Percentiles rank a stretch among this genome's conserved stretches.
Conservation (phyloP, 352 stramenopile species). For the Phytophthora capsici region DNA sequence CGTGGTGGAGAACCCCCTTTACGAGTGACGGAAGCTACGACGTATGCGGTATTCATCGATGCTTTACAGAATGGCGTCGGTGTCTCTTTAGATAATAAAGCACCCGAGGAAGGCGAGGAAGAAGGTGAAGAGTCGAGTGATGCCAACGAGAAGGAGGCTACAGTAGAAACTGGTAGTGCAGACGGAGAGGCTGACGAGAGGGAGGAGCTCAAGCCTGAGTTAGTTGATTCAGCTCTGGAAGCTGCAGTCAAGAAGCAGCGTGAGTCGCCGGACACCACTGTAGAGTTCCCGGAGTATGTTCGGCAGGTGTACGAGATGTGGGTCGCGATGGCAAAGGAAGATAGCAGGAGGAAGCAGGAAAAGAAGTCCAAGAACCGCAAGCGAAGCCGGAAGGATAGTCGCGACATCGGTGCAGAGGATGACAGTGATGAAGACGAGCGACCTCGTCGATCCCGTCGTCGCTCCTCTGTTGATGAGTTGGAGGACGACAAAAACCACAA, state of each 20-base stretch:
- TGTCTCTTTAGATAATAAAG: slow-evolving; percentile 47
- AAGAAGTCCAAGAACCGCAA: slow-evolving; percentile 34
- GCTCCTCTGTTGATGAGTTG: slow-evolving; percentile 33
- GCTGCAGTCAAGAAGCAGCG: slow-evolving; percentile 33
- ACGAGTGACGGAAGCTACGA: slow-evolving; percentile 39
- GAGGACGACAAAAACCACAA: slow-evolving; percentile 36
- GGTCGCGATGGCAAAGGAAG: slow-evolving; percentile 44
- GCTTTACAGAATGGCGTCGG: slow-evolving; percentile 46
- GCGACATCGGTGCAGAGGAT: slow-evolving; percentile 16
- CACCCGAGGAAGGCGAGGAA: slow-evolving; percentile 73
- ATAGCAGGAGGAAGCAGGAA: slow-evolving; percentile 27
- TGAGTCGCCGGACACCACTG: slow-evolving; percentile 20
- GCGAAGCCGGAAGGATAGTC: slow-evolving; percentile 34
- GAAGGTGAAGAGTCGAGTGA: slow-evolving; percentile 12
- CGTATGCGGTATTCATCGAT: slow-evolving; percentile 44
- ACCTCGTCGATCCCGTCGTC: slow-evolving; percentile 41
- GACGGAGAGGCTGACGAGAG: slow-evolving; percentile 6
- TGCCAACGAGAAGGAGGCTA: background rate
- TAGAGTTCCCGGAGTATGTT: slow-evolving; percentile 45
- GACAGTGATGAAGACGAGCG: slow-evolving; percentile 21
- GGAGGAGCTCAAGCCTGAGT: slow-evolving; percentile 22
- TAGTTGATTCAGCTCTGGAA: slow-evolving; percentile 29
- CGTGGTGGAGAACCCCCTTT: slow-evolving; percentile 38
- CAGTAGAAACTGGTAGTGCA: background rate
- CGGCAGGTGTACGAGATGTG: slow-evolving; percentile 56